A percentile compares a stretch with the other conserved stretches of the same genome.
phyloP scores from a whole-genome alignment of 148 eudicot genomes.

The Camellia granthamiana region DNA sequence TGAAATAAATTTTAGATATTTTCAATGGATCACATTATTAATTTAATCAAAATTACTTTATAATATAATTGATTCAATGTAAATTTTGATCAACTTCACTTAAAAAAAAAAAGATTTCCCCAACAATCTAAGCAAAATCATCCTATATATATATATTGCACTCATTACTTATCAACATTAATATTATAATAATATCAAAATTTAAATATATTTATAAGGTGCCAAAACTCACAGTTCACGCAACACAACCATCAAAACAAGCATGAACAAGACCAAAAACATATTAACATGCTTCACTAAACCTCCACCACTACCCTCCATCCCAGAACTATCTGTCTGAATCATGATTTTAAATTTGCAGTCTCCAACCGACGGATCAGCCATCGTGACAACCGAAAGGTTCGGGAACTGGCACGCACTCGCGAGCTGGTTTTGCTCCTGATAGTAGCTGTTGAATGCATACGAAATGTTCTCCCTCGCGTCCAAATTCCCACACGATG shows the following conservation, averaged over 20 bases:
- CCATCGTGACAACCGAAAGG: slow-evolving; percentile 44
- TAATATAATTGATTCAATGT: too few relatives aligned
- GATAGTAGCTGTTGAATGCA: slow-evolving; percentile 66
- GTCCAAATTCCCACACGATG: slow-evolving; percentile 53
- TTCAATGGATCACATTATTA: too few relatives aligned
- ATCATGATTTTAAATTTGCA: slow-evolving; percentile 64
- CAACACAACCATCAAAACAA: background rate
- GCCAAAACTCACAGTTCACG: background rate
- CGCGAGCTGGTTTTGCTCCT: slow-evolving; percentile 51
- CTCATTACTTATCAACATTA: too few relatives aligned
- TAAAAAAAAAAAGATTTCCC: too few relatives aligned
- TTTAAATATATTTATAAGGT: too few relatives aligned
- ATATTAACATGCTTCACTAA: slow-evolving; percentile 14
- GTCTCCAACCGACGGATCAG: slow-evolving; percentile 55
- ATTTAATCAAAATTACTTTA: too few relatives aligned
- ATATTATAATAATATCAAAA: too few relatives aligned
- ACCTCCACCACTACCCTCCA: slow-evolving; percentile 8
- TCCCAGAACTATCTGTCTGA: slow-evolving; percentile 2
- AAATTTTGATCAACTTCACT: too few relatives aligned
- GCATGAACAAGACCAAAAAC: slow-evolving; percentile 22
- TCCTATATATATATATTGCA: too few relatives aligned
- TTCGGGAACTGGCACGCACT: slow-evolving; percentile 65
- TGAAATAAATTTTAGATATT: too few relatives aligned
- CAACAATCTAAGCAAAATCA: too few relatives aligned
- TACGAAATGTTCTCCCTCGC: slow-evolving; percentile 45